Conservation (phyloP, 192 early-diverging fungal genomes). For the Coemansia sp. region DNA sequence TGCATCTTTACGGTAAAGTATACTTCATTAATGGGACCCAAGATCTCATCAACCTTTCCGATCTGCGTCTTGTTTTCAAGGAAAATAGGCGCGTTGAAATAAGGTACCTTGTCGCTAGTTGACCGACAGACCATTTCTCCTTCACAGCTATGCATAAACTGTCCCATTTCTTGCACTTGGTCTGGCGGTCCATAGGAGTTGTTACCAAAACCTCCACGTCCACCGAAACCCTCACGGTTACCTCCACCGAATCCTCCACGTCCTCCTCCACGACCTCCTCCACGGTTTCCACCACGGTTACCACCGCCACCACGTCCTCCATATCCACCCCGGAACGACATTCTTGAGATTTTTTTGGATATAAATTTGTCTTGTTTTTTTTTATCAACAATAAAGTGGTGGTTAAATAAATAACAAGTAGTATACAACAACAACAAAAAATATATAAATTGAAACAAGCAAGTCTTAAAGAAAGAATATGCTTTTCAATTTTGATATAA, state of each 20-base stretch:
- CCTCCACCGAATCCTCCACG: slow-evolving; percentile 29
- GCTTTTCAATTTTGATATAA: not conserved
- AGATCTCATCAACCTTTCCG: slow-evolving; percentile 98
- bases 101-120: slow-evolving; percentile 88
- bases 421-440: not conserved
- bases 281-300: slow-evolving; percentile 27
- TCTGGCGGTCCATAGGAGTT: slow-evolving; percentile 71
- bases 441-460: too few relatives aligned
- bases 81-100: slow-evolving; percentile 99
- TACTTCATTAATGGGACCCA: slow-evolving; percentile 96
- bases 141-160: slow-evolving; percentile 92
- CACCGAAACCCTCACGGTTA: slow-evolving; percentile 50
- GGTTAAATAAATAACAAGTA: not conserved
- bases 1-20: slow-evolving; percentile 97
- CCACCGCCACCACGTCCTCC: slow-evolving; percentile 34
- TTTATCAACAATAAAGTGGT: not conserved
- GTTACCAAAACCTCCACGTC: slow-evolving; percentile 34
- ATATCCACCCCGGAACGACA: slow-evolving; percentile 41
- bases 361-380: not conserved
- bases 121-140: slow-evolving; percentile 96
- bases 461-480: not conserved
- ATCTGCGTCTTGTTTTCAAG: slow-evolving; percentile 98
- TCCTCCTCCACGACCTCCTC: slow-evolving; percentile 27
- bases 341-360: not conserved
- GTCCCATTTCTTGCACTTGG: slow-evolving; percentile 75